Evolutionary conservation across 208 protist species (phyloP), one percentile per base, ranked within the genome.

Genomic region (Porcisia hertigi): DNA sequence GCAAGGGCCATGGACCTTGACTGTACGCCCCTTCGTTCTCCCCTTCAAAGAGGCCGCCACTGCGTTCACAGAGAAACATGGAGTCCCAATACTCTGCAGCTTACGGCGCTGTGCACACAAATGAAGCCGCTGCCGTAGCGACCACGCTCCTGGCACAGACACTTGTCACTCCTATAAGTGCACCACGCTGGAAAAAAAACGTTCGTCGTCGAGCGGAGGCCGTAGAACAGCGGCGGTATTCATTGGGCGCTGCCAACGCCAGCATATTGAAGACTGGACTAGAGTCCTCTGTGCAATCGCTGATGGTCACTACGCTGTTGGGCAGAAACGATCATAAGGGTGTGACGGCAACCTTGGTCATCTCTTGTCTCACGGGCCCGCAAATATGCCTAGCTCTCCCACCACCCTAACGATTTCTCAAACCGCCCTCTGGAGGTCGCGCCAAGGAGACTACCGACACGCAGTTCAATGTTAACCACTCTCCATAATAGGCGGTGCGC

Each of bases 391-490:
- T n/a, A n/a, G n/a, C n/a, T n/a, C n/a, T n/a, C n/a, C n/a, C n/a
- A n/a, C n/a, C n/a, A n/a, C n/a, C n/a, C n/a, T n/a, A n/a, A n/a
- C n/a, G n/a, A n/a, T n/a, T n/a, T n/a, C n/a, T n/a, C n/a, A n/a
- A n/a, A n/a, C n/a, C n/a, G n/a, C n/a, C n/a, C n/a, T n/a, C n/a
- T n/a, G n/a, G n/a, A 54, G 52, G 52, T 54, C 57, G 57, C 57
- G 57, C 25, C 57, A 25, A 23, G 36, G 36, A 62, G 57, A 30
- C 45, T 2, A 14, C 69, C 45, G 52, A 69, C 25, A 41, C 71
- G 34, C 66, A 36, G 54, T 65, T 81, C 14, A 66, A 77, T 20
- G 63, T 69, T 16, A 71, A 81, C n/a, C n/a, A n/a, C 77, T 70
- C 71, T 73, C 71, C 77, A 73, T 71, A 18, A 62, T 81, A 20